These are phyloP conservation scores for Entamoeba dispar DNA, from an alignment of 208 protist species.

Conservation along the genomic window DNA sequence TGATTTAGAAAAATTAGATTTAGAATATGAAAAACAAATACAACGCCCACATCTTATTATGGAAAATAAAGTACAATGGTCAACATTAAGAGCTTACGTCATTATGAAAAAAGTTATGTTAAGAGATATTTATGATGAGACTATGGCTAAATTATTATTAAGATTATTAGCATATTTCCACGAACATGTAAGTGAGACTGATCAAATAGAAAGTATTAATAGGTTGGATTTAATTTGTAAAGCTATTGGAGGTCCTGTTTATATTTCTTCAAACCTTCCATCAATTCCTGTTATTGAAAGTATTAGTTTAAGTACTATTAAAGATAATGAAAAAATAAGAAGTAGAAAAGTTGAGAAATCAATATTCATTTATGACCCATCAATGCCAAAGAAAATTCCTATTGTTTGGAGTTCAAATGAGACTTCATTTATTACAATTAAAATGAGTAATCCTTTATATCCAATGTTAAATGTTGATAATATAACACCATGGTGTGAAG, in stretches of 20 bases:
- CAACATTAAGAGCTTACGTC: neutral
- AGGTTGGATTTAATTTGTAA: neutral
- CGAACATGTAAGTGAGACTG: neutral
- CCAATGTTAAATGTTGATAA: neutral
- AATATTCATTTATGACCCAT: neutral
- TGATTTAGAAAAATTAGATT: neutral
- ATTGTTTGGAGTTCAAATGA: neutral
- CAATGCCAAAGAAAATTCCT: neutral
- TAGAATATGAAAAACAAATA: neutral
- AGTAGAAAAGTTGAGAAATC: neutral
- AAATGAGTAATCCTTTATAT: neutral
- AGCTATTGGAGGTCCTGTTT: neutral
- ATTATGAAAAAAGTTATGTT: neutral
- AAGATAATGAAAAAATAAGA: neutral
- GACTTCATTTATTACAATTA: neutral
- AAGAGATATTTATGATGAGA: neutral
- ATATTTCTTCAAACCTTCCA: neutral
- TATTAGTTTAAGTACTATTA: neutral
- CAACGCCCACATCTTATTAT: neutral
- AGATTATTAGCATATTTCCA: neutral
- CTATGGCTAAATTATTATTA: neutral
- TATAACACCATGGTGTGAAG: neutral
- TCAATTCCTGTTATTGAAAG: neutral
- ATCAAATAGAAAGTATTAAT: neutral
- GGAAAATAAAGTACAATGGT: neutral